Evolutionary conservation across 495 filamentous ascomycete species (phyloP).

Genomic region (Symbiotaphrina buchneri): DNA sequence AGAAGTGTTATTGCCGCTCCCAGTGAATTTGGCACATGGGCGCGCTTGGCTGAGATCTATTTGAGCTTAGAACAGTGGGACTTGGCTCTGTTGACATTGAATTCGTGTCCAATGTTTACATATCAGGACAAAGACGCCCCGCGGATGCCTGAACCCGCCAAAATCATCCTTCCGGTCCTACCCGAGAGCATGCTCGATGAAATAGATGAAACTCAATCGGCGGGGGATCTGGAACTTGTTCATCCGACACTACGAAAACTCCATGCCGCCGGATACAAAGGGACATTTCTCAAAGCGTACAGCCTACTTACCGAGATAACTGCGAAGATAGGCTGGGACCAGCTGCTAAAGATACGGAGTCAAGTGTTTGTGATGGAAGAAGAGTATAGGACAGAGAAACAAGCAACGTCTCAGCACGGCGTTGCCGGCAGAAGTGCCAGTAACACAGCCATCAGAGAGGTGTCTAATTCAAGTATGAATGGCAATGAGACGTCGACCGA

Average conservation of each 20-base stretch:
- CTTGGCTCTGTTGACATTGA: slow-evolving; percentile 76
- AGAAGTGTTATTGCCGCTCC: slow-evolving; percentile 84
- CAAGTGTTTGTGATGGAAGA: slow-evolving; percentile 99
- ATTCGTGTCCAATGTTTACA: slow-evolving; percentile 98
- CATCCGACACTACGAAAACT: slow-evolving; percentile 74
- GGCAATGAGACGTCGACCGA: slow-evolving; percentile 24
- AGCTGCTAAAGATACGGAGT: slow-evolving; percentile 76
- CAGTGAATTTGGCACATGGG: slow-evolving; percentile 95
- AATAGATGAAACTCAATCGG: slow-evolving; percentile 68
- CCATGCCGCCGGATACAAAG: slow-evolving; percentile 70
- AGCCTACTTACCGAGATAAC: slow-evolving; percentile 85
- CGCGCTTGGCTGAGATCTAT: slow-evolving; percentile 78
- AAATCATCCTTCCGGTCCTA: slow-evolving; percentile 67
- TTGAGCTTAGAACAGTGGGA: slow-evolving; percentile 88
- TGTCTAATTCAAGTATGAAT: slow-evolving; percentile 36
- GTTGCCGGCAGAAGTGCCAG: slow-evolving; percentile 44
- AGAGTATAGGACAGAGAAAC: slow-evolving; percentile 82
- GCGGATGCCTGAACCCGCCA: slow-evolving; percentile 66
- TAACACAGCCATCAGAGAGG: slow-evolving; percentile 47
- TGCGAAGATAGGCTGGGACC: slow-evolving; percentile 91
- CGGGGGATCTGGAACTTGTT: slow-evolving; percentile 50
- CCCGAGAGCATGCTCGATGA: slow-evolving; percentile 86
- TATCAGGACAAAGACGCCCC: slow-evolving; percentile 96
- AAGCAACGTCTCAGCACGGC: slow-evolving; percentile 27
- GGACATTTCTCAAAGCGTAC: slow-evolving; percentile 90